Base-by-base conservation (phyloP, 805 yeast species). In the Sungouiella thailandica region DNA sequence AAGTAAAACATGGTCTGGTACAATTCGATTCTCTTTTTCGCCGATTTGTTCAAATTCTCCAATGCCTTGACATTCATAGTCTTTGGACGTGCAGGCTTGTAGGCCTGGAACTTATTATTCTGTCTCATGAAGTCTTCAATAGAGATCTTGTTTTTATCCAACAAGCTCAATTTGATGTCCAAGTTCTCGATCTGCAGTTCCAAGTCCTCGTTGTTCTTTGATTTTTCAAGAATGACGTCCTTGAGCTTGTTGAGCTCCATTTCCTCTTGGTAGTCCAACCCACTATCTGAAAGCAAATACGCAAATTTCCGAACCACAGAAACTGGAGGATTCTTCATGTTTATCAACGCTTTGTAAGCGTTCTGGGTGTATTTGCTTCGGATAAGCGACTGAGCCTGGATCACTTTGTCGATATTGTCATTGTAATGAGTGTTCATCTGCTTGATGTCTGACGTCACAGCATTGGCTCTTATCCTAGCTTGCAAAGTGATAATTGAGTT, bases 1-100 rank as follows among this genome's bases (percentile, higher is more conserved):
- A 90, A 60, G 50, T 82, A 93, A 46, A 93, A 80, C 32, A 90
- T 52, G 15, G 84, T 82, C 47, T 82, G 96, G 56, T 83, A 84
- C 1, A 76, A 57, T 40, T 80, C 88, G 32, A 79, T 64, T 39
- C 85, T 67, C 16, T 67, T 68, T 38, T 70, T 63, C 8, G 74
- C 55, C 3, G 70, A 56, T 35, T 65, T 66, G 40, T 57, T 62
- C 44, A 58, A 57, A 19, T 46, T 48, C 12, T 60, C 67, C 30
- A 61, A 41, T 24, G 41, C 44, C 40, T 51, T 57, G 20, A 43
- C 40, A 23, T 42, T 44, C 15, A 41, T 32, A 2, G 46, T 43
- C 12, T 30, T 22, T 18, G 41, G 32, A n/a, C 43, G 34, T 3
- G 44, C 35, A 2, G 54, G 57, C 24, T 49, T 51, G 30, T 35